Conservation (phyloP, 2,329 filamentous ascomycete genomes). For the Fusarium continuum region DNA sequence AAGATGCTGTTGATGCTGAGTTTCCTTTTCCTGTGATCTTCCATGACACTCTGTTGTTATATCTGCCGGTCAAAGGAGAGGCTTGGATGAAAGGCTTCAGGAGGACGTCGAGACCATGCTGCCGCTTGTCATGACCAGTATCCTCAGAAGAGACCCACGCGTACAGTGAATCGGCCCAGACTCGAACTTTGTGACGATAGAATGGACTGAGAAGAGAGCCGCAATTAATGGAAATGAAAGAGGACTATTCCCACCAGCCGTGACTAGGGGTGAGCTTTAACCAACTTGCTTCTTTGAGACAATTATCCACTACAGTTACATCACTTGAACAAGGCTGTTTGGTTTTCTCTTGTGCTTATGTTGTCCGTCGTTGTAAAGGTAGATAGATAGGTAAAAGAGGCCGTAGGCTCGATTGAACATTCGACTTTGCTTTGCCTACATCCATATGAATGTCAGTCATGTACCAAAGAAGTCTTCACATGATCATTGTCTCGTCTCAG, state of each 20-base stretch:
- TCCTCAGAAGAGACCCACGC: slow-evolving; percentile 10
- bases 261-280: too few species aligned
- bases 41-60: neutral
- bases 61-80: neutral
- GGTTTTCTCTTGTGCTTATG: too few species aligned
- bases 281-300: too few species aligned
- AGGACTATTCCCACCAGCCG: neutral
- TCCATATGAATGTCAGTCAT: too few species aligned
- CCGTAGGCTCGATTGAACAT: too few species aligned
- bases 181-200: neutral
- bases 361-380: too few species aligned
- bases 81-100: slow-evolving; percentile 3
- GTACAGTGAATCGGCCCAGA: slow-evolving; percentile 8
- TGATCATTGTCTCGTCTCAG: too few species aligned
- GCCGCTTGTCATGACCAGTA: neutral
- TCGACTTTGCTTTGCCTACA: too few species aligned
- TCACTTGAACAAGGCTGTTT: neutral
- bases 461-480: too few species aligned
- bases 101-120: neutral
- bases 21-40: neutral
- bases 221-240: neutral
- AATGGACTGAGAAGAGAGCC: neutral
- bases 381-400: too few species aligned
- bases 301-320: too few species aligned
- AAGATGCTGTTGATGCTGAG: slow-evolving; percentile 3